Percentiles rank a stretch among this genome's conserved stretches.
Evolutionary conservation across 345 rosid genomes (phyloP).

Genomic region (Salix dunnii): DNA sequence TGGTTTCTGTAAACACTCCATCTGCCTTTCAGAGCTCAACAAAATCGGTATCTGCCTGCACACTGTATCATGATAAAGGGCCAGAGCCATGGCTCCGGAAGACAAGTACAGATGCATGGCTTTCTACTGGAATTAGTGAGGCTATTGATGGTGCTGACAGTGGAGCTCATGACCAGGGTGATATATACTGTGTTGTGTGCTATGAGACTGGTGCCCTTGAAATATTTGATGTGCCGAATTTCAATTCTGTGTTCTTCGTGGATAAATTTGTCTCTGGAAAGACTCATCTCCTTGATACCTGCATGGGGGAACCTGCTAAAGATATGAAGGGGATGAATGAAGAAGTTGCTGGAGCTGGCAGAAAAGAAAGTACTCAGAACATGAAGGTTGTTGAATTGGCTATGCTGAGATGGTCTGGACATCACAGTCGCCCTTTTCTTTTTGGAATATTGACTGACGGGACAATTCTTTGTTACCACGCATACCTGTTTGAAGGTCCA

Average conservation of each 20-base stretch:
- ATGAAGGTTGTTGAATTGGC: conserved; percentile 79
- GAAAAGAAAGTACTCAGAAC: conserved; percentile 57
- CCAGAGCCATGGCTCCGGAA: conserved; percentile 95
- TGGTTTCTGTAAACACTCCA: conserved; percentile 65
- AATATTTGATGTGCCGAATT: conserved; percentile 90
- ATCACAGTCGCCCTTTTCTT: conserved; percentile 81
- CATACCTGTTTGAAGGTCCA: conserved; percentile 76
- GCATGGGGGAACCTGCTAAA: conserved; percentile 39
- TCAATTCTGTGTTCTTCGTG: conserved; percentile 74
- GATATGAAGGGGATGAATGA: conserved; percentile 44
- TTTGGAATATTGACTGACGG: conserved; percentile 91
- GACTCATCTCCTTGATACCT: conserved; percentile 64
- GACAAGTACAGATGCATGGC: conserved; percentile 97
- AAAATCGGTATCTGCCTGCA: conserved; percentile 70
- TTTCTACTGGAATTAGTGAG: conserved; percentile 81
- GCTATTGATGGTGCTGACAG: conserved; percentile 84
- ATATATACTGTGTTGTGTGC: conserved; percentile 85
- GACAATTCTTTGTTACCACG: conserved; percentile 90
- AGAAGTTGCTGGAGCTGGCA: conserved; percentile 47
- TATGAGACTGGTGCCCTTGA: conserved; percentile 79
- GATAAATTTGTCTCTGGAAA: conserved; percentile 83
- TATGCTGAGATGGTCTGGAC: conserved; percentile 93
- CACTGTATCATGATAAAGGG: conserved; percentile 91
- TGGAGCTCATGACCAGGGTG: conserved; percentile 82
- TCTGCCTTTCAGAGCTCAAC: conserved; percentile 60